phyloP scores from a whole-genome alignment of 2,329 filamentous ascomycete species.

The Ceratocystis lukuohia region DNA sequence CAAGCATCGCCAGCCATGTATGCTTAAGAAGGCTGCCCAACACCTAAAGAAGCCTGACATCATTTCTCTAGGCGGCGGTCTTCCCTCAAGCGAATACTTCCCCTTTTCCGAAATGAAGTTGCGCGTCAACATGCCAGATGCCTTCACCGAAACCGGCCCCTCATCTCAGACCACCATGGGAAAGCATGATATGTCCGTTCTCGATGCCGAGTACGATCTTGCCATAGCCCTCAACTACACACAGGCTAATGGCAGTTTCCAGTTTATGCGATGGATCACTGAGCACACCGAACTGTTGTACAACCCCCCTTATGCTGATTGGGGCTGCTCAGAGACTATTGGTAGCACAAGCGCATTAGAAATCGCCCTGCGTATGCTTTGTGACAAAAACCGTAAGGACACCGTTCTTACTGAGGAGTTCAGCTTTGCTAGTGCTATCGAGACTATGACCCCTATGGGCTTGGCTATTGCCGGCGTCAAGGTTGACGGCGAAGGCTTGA shows the following conservation, averaged over 20 bases:
- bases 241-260: conserved; percentile 71
- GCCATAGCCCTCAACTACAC: conserved; percentile 87
- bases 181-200: conserved; percentile 56
- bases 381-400: conserved; percentile 54
- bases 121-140: conserved; percentile 50
- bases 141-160: conserved; percentile 59
- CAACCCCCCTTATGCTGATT: conserved; percentile 77
- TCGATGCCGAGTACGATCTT: conserved; percentile 47
- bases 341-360: conserved; percentile 82
- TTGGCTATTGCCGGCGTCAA: conserved; percentile 37
- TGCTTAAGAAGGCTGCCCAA: conserved; percentile 70
- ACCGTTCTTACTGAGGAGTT: conserved; percentile 79
- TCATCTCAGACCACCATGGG: conserved; percentile 50
- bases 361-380: conserved; percentile 70
- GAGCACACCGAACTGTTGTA: conserved; percentile 92
- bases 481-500: conserved; percentile 41
- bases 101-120: conserved; percentile 70
- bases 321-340: conserved; percentile 69
- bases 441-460: conserved; percentile 43
- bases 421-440: conserved; percentile 63
- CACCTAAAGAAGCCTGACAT: conserved; percentile 69
- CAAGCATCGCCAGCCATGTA: conserved; percentile 46
- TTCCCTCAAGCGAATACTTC: conserved; percentile 83
- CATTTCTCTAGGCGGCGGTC: conserved; percentile 82
- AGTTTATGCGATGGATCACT: conserved; percentile 78